Percentiles rank a stretch among this genome's conserved stretches.
Conservation (phyloP, 140 eudicot species). For the Stevia rebaudiana region DNA sequence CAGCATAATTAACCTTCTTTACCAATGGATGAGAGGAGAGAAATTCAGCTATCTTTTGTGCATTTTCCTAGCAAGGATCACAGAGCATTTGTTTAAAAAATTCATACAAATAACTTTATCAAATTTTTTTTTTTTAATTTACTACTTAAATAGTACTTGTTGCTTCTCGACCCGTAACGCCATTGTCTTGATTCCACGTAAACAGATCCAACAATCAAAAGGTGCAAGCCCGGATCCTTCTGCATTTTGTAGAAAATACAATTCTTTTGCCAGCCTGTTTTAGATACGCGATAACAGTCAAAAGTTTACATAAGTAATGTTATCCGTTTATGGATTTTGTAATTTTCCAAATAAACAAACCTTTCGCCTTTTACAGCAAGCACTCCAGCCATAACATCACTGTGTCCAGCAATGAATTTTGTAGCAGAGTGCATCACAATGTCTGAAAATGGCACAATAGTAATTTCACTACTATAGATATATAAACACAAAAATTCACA, state of each 20-base stretch:
- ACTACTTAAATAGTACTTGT: constrained; percentile 66
- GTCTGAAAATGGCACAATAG: constrained; percentile 35
- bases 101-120: too few species aligned
- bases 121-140: not conserved
- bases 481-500: not conserved
- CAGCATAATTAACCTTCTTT: constrained; percentile 86
- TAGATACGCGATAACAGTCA: not conserved
- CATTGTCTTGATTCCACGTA: constrained; percentile 94
- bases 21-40: constrained; percentile 77
- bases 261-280: constrained; percentile 70
- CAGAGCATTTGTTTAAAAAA: too few species aligned
- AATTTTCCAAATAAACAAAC: constrained; percentile 22
- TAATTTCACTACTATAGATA: not conserved
- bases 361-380: constrained; percentile 89
- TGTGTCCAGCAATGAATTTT: constrained; percentile 87
- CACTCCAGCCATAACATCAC: constrained; percentile 97
- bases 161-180: constrained; percentile 95
- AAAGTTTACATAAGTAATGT: not conserved
- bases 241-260: constrained; percentile 92
- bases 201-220: constrained; percentile 93
- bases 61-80: constrained; percentile 62
- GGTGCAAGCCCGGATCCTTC: constrained; percentile 95
- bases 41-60: constrained; percentile 92
- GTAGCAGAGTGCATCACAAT: constrained; percentile 99
- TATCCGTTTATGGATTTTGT: not conserved